Conservation (phyloP, 1,284 basidiomycete species). For the Pyrrhoderma noxium region DNA sequence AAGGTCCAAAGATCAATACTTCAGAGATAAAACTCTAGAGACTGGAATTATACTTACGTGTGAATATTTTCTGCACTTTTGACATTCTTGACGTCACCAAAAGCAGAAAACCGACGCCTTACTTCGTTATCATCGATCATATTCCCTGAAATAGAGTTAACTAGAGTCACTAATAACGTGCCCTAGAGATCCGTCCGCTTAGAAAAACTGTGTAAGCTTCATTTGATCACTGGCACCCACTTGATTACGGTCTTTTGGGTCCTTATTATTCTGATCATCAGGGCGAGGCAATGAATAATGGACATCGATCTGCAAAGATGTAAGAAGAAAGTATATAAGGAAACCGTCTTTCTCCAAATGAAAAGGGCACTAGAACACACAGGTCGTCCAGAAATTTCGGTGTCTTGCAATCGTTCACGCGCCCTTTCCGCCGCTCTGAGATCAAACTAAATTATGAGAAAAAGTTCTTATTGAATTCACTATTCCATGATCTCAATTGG, state of each 20-base stretch:
- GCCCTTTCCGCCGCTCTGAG: conserved; percentile 87
- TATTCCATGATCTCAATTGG: conserved; percentile 1
- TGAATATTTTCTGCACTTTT: conserved; percentile 55
- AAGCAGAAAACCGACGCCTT: conserved; percentile 74
- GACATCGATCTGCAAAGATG: conserved; percentile 77
- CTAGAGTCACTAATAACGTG: conserved; percentile 72
- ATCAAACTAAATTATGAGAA: conserved; percentile 63
- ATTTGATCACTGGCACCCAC: conserved; percentile 34
- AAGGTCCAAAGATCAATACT: conserved; percentile 5
- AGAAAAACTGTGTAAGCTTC: conserved; percentile 11
- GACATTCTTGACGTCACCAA: conserved; percentile 85
- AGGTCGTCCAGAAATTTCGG: conserved; percentile 75
- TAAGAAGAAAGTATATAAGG: not conserved
- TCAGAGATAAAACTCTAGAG: not conserved
- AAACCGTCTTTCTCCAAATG: not conserved
- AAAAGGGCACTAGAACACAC: conserved; percentile 39
- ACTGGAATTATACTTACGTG: conserved; percentile 38
- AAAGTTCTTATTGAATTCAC: not conserved
- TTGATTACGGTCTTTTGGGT: conserved; percentile 85
- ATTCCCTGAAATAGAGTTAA: conserved; percentile 58
- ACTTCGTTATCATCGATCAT: conserved; percentile 79
- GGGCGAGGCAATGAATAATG: conserved; percentile 94
- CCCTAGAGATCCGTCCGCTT: conserved; percentile 47
- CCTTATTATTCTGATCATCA: conserved; percentile 63
- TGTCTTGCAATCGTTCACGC: conserved; percentile 80